A percentile compares a stretch with the other conserved stretches of the same genome.
These are phyloP conservation scores for Penstemon eatonii DNA, from an alignment of 257 asterid species.

Conservation along the genomic window DNA sequence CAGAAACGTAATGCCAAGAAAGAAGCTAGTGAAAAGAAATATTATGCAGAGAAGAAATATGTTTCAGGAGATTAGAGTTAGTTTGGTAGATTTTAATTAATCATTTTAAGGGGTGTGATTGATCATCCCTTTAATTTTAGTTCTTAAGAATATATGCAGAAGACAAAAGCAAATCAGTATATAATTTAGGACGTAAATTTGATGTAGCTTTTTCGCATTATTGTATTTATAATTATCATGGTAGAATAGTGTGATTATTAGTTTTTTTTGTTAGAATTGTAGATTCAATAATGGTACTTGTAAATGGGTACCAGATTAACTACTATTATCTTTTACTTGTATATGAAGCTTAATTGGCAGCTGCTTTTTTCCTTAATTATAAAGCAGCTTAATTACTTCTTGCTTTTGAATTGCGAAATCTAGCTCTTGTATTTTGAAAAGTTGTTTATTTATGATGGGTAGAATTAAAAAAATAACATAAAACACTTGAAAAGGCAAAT, in stretches of 20 bases:
- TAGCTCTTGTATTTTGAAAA: no score
- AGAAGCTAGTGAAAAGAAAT: slow-evolving; percentile 84
- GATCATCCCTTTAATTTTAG: slow-evolving; percentile 36
- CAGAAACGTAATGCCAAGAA: slow-evolving; percentile 94
- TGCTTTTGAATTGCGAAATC: no score
- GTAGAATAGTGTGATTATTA: slow-evolving; percentile 37
- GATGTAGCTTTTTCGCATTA: slow-evolving; percentile 27
- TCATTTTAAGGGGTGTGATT: slow-evolving; percentile 18
- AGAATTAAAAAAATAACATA: no score
- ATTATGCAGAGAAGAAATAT: slow-evolving; percentile 69
- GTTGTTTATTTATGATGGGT: no score
- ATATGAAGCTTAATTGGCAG: neutral
- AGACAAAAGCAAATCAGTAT: neutral
- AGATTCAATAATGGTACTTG: slow-evolving; percentile 3
- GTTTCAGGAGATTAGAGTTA: slow-evolving; percentile 59
- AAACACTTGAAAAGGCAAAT: no score
- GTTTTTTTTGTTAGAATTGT: slow-evolving; percentile 13
- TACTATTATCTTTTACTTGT: neutral
- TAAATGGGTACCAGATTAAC: neutral
- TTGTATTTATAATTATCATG: slow-evolving; percentile 19
- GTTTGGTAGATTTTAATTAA: slow-evolving; percentile 17
- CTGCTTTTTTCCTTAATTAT: no score
- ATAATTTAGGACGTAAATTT: slow-evolving; percentile 26
- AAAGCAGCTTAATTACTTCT: no score
- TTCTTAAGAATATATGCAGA: slow-evolving; percentile 30